These are phyloP conservation scores for Adenanthera pavonina DNA, from an alignment of 306 rosid species.

Conservation along the genomic window DNA sequence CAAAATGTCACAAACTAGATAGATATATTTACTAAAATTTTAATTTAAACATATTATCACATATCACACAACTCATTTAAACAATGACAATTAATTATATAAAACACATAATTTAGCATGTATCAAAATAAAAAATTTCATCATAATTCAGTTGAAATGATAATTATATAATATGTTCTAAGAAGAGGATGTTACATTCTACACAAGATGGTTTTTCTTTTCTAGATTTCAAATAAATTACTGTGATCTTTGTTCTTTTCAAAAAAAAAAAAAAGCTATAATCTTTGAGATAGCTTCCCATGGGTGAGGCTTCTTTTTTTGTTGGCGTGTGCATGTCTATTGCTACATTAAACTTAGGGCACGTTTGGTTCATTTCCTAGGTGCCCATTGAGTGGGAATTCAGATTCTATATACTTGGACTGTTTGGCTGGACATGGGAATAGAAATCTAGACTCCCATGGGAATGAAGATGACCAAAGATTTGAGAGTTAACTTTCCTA, in stretches of 20 bases:
- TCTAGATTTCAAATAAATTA: not conserved
- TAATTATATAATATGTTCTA: not conserved
- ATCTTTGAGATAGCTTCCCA: not conserved
- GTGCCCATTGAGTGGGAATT: too few relatives aligned
- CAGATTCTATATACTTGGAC: too few relatives aligned
- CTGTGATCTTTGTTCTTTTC: not conserved
- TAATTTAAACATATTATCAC: not conserved
- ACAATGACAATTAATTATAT: not conserved
- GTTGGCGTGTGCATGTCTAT: not conserved
- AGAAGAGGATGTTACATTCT: not conserved
- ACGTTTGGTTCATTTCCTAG: too few relatives aligned
- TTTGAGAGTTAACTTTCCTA: too few relatives aligned
- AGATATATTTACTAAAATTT: not conserved
- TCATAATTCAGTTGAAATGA: not conserved
- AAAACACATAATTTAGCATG: not conserved
- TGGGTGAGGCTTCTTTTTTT: slow-evolving; percentile 16
- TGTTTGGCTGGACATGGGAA: too few relatives aligned
- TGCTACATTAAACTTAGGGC: slow-evolving; percentile 11
- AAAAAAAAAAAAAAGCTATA: too few relatives aligned
- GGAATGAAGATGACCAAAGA: too few relatives aligned
- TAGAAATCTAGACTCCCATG: too few relatives aligned
- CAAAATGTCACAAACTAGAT: not conserved
- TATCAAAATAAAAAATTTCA: not conserved
- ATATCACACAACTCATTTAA: not conserved
- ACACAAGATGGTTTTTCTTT: not conserved